phyloP scores from a whole-genome alignment of 106 monocot species.

The Dendrobium chrysotoxum region DNA sequence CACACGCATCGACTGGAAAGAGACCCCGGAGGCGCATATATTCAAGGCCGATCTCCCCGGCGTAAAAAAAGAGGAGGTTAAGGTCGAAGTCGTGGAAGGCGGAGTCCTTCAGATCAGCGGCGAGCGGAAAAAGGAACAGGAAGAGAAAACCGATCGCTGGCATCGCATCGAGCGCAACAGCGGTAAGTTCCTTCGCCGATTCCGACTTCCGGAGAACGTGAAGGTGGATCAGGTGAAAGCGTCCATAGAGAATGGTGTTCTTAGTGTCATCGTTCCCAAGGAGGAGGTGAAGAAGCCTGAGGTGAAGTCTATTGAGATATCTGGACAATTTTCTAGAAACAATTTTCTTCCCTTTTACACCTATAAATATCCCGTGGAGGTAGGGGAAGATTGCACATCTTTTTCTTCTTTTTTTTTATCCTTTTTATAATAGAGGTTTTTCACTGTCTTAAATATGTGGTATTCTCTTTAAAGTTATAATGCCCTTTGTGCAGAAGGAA shows the following conservation, averaged over 20 bases:
- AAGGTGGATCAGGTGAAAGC: constrained; percentile 35
- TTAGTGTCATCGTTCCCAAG: constrained; percentile 44
- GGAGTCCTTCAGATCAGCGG: not conserved
- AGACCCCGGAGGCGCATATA: constrained; percentile 24
- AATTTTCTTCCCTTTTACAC: too few species aligned
- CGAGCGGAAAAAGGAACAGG: too few species aligned
- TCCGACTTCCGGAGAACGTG: constrained; percentile 37
- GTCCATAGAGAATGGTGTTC: constrained; percentile 46
- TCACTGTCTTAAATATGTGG: too few species aligned
- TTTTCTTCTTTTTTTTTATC: too few species aligned
- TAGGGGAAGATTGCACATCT: too few species aligned
- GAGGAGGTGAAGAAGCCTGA: constrained; percentile 35
- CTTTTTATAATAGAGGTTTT: too few species aligned
- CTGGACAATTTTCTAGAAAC: too few species aligned
- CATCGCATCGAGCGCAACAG: constrained; percentile 41
- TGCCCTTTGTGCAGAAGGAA: too few species aligned
- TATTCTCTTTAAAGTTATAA: too few species aligned
- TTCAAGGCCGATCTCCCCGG: constrained; percentile 28
- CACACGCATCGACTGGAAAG: constrained; percentile 30
- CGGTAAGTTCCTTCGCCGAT: constrained; percentile 37
- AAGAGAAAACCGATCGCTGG: not conserved
- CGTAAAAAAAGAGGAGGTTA: constrained; percentile 11
- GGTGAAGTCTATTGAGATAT: constrained; percentile 29
- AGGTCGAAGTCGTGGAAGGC: constrained; percentile 15
- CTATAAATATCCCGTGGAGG: too few species aligned